Percentiles rank a stretch among this genome's conserved stretches.
Conservation (phyloP, 345 rosid genomes). For the Linum usitatissimum region DNA sequence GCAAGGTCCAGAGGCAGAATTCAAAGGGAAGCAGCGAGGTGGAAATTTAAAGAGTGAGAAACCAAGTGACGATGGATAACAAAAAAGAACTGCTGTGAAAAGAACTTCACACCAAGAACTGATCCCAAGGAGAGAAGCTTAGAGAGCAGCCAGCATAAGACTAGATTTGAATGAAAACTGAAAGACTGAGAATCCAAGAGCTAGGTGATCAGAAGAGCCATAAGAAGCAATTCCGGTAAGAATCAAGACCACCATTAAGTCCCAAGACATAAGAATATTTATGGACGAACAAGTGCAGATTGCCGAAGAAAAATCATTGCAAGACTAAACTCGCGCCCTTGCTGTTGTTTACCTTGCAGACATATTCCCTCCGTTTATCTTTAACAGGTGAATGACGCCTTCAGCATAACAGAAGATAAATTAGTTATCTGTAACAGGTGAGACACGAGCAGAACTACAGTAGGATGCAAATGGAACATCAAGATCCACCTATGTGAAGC, state of each 20-base stretch:
- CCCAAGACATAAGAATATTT: conserved; percentile 6
- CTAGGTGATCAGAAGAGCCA: conserved; percentile 2
- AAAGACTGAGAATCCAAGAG: conserved; percentile 1
- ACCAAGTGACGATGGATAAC: neutral
- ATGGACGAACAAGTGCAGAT: conserved; percentile 18
- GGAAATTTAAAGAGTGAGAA: neutral
- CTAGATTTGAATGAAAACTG: too few species aligned
- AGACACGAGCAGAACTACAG: conserved; percentile 54
- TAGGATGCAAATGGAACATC: conserved; percentile 53
- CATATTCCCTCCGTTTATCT: conserved; percentile 93
- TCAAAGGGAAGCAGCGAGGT: neutral
- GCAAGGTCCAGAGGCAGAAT: neutral
- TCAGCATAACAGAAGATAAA: conserved; percentile 90
- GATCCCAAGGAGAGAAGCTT: neutral
- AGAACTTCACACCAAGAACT: neutral
- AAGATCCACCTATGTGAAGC: conserved; percentile 85
- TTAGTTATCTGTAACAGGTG: conserved; percentile 54
- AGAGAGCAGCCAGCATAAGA: conserved; percentile 1
- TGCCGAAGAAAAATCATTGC: conserved; percentile 27
- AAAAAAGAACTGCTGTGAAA: neutral
- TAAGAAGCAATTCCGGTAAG: conserved; percentile 10
- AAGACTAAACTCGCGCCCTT: conserved; percentile 41
- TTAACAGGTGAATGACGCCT: conserved; percentile 89
- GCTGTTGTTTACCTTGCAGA: conserved; percentile 80
- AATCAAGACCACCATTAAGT: neutral